Conservation (phyloP, 2,329 filamentous ascomycete species). For the Ophiostoma fasciatum region DNA sequence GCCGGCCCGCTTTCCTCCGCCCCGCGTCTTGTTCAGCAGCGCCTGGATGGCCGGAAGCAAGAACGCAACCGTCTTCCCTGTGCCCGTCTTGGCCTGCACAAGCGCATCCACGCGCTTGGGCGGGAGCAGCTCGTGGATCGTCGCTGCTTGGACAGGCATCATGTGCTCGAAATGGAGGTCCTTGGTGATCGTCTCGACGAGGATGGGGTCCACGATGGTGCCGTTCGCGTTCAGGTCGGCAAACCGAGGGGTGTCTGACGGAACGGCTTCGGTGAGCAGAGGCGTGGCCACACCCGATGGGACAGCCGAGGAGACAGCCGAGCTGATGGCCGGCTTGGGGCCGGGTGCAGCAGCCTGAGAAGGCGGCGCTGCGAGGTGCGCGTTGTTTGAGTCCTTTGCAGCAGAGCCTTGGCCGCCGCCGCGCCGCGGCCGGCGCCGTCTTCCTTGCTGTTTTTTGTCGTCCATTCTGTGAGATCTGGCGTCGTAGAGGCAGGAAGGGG, state of each 20-base stretch:
- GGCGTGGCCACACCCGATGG: conserved; percentile 15
- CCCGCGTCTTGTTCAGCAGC: conserved; percentile 35
- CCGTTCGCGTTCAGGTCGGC: conserved; percentile 24
- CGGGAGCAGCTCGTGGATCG: conserved; percentile 31
- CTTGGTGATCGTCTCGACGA: conserved; percentile 32
- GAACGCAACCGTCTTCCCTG: conserved; percentile 76
- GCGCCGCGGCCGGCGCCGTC: too few relatives aligned
- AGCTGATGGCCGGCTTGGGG: background rate
- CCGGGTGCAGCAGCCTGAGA: too few relatives aligned
- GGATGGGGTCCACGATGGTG: conserved; percentile 28
- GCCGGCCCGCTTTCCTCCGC: conserved; percentile 9
- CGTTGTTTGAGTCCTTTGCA: too few relatives aligned
- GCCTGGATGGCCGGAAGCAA: conserved; percentile 70
- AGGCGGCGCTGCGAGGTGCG: conserved; percentile 8
- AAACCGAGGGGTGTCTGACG: conserved; percentile 30
- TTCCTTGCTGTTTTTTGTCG: too few relatives aligned
- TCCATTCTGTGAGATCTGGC: too few relatives aligned
- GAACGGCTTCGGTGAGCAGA: conserved; percentile 22
- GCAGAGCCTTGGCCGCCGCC: too few relatives aligned
- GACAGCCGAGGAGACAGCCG: background rate
- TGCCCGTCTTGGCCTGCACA: conserved; percentile 76
- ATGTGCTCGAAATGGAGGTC: conserved; percentile 36
- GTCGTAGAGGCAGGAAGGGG: too few relatives aligned
- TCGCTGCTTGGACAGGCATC: conserved; percentile 40
- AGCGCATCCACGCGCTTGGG: conserved; percentile 37